Conservation (phyloP, 495 filamentous ascomycete genomes). For the Elasticomyces elasticus region DNA sequence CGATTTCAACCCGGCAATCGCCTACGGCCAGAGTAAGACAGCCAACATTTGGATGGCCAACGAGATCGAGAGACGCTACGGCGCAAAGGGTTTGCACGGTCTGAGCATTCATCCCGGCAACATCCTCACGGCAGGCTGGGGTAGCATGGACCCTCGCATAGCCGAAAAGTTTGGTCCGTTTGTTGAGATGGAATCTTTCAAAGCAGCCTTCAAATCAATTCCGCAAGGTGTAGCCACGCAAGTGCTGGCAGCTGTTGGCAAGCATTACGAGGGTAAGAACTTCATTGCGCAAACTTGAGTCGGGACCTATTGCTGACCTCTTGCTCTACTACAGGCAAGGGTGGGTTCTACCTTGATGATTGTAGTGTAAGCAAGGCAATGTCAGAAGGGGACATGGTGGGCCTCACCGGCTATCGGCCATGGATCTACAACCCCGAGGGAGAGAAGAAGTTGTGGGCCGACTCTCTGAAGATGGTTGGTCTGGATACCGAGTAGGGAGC, state of each 20-base stretch:
- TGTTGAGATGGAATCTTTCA: conserved; percentile 4
- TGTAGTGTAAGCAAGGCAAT: conserved; percentile 21
- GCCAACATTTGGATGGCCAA: conserved; percentile 28
- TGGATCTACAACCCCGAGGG: conserved; percentile 32
- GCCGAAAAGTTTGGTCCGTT: conserved; percentile 4
- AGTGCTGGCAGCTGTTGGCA: conserved; percentile 27
- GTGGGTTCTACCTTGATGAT: conserved; percentile 27
- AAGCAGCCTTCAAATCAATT: conserved; percentile 13
- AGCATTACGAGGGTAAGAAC: conserved; percentile 16
- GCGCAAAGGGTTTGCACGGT: conserved; percentile 19
- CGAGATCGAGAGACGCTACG: conserved; percentile 26
- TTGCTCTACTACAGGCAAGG: conserved; percentile 6
- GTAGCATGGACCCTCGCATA: conserved; percentile 5
- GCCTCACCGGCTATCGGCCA: conserved; percentile 24
- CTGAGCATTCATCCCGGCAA: conserved; percentile 19
- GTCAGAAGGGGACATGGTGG: conserved; percentile 6
- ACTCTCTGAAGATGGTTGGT: conserved; percentile 35
- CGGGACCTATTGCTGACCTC: not conserved
- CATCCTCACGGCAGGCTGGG: conserved; percentile 17
- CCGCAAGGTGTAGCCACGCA: conserved; percentile 28
- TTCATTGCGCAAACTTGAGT: not conserved
- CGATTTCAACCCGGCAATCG: conserved; percentile 33
- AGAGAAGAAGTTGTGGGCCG: conserved; percentile 39
- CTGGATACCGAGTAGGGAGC: conserved; percentile 8
- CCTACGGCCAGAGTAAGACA: conserved; percentile 24